These are phyloP conservation scores for Backusella tarrabulga DNA, from an alignment of 192 early-diverging fungal species.

Conservation along the genomic window DNA sequence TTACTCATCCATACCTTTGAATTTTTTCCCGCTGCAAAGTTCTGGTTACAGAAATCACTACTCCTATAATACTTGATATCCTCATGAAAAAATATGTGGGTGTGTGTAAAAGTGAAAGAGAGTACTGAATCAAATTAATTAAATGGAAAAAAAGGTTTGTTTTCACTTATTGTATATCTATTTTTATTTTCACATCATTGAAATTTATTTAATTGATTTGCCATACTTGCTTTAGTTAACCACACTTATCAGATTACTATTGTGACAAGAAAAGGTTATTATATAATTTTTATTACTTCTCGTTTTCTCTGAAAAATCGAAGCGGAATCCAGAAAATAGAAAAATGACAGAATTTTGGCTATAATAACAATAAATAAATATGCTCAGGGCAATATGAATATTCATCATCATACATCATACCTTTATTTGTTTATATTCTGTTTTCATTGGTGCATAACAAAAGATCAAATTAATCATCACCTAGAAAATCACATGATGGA, in stretches of 20 bases:
- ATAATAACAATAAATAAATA: not conserved
- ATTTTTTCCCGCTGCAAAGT: constrained; percentile 3
- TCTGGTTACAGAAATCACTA: constrained; percentile 4
- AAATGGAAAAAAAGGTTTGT: not conserved
- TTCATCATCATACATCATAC: not conserved
- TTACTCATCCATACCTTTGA: not conserved
- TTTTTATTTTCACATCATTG: not conserved
- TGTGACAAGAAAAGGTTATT: not conserved
- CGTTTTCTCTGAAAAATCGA: not conserved
- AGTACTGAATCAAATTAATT: not conserved
- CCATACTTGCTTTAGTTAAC: not conserved
- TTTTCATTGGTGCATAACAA: constrained; percentile 4
- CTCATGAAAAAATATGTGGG: not conserved
- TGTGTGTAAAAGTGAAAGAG: not conserved
- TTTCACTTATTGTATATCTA: not conserved
- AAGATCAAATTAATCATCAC: not conserved
- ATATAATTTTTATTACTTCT: not conserved
- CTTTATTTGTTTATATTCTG: not conserved
- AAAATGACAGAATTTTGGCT: not conserved
- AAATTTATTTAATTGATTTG: constrained; percentile 6
- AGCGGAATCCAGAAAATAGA: not conserved
- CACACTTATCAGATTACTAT: constrained; percentile 4
- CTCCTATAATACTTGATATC: constrained; percentile 2
- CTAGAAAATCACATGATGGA: not conserved
- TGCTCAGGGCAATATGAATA: constrained; percentile 1